phyloP scores from a whole-genome alignment of 768 basidiomycete genomes.

The Rhodocollybia butyracea region DNA sequence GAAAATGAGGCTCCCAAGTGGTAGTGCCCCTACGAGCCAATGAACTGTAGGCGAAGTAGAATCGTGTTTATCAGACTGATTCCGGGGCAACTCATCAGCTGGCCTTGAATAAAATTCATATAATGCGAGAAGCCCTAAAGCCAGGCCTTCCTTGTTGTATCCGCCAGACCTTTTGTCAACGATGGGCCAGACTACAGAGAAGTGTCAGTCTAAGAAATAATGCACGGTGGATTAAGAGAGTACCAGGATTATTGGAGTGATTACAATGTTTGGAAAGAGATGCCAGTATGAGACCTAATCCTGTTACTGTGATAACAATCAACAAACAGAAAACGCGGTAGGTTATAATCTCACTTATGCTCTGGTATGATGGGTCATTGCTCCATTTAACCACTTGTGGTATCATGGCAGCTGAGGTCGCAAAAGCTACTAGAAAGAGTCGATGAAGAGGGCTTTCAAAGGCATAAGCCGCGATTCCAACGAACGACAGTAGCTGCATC shows the following conservation, averaged over 20 bases:
- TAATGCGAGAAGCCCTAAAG: conserved; percentile 55
- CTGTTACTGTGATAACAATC: conserved; percentile 46
- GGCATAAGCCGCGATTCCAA: conserved; percentile 52
- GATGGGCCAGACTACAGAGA: conserved; percentile 69
- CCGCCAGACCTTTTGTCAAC: conserved; percentile 63
- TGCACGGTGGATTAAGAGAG: not conserved
- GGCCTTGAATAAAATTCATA: conserved; percentile 50
- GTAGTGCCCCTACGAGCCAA: conserved; percentile 39
- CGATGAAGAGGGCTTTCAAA: conserved; percentile 50
- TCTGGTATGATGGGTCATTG: conserved; percentile 42
- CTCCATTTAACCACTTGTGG: conserved; percentile 54
- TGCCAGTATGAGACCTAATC: conserved; percentile 62
- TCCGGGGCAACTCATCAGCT: conserved; percentile 7
- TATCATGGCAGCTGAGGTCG: conserved; percentile 47
- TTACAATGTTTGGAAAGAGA: conserved; percentile 75
- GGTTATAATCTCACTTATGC: conserved; percentile 35
- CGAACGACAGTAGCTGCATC: conserved; percentile 47
- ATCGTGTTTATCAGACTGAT: conserved; percentile 1
- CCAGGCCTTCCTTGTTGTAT: conserved; percentile 65
- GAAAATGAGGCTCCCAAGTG: conserved; percentile 69
- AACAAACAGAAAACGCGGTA: not conserved
- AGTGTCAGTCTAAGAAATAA: conserved; percentile 2
- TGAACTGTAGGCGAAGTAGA: conserved; percentile 10
- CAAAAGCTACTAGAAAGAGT: conserved; percentile 54
- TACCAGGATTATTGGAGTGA: conserved; percentile 78